These are phyloP conservation scores for Blastobotrys persicus DNA, from an alignment of 1,139 yeast genomes.

Conservation along the genomic window DNA sequence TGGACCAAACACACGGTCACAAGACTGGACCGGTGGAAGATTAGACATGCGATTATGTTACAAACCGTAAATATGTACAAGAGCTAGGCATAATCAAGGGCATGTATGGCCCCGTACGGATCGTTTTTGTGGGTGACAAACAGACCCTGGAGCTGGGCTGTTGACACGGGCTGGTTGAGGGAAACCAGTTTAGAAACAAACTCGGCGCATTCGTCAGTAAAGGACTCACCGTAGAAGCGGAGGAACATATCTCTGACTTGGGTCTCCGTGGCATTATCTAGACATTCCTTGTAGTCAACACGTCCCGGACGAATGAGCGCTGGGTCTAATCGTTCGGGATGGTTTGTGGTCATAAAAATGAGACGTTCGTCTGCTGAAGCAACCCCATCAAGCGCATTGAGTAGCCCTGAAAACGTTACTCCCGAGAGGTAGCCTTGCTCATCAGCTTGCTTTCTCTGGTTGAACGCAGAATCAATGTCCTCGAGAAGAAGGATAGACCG, in stretches of 20 bases:
- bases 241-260: constrained; percentile 83
- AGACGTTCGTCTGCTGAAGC: constrained; percentile 96
- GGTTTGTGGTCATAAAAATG: constrained; percentile 97
- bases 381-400: constrained; percentile 97
- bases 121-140: constrained; percentile 89
- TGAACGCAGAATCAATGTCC: constrained; percentile 95
- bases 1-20: too few species aligned
- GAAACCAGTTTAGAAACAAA: constrained; percentile 55
- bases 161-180: constrained; percentile 64
- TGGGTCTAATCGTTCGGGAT: constrained; percentile 85
- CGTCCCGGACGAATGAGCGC: constrained; percentile 86
- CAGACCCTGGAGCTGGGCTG: constrained; percentile 94
- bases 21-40: too few species aligned
- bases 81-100: constrained; percentile 42
- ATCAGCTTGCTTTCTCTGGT: constrained; percentile 68
- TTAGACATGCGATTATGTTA: too few species aligned
- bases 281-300: constrained; percentile 76
- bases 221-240: constrained; percentile 68
- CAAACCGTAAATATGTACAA: neutral
- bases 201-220: constrained; percentile 52
- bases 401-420: constrained; percentile 89
- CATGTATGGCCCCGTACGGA: constrained; percentile 71
- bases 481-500: constrained; percentile 80
- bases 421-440: constrained; percentile 74
- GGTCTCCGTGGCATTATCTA: constrained; percentile 79